Evolutionary conservation across 2,329 filamentous ascomycete species (phyloP), one percentile per base, ranked within the genome.

Genomic region (Aspergillus sp.): DNA sequence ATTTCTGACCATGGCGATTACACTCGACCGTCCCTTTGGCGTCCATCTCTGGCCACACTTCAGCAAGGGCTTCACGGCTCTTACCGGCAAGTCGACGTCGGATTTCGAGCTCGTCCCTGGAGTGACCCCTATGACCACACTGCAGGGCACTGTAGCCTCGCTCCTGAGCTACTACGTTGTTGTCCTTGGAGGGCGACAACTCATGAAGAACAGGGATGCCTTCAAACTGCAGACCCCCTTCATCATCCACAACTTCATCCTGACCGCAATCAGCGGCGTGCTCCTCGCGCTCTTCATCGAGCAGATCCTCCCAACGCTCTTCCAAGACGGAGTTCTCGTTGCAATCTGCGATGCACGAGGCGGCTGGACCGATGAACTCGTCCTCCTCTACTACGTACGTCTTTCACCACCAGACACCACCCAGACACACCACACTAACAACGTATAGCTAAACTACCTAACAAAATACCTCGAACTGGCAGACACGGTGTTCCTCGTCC

Each of bases 381-480:
- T 98, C 63, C 88, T 96, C 66, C 83, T 99, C 64, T 99, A 99
- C 86, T 99, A 98, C 77, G 93, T 98, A 81, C 72, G 92, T 84
- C 5, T 19, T 23, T 5, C 21, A 2, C 46, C 6, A n/a, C 14
- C 11, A 33, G 31, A 11, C 11, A 33, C 31, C 45, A 44, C 1
- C 8, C 27, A 31, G 1, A 3, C 9, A 2, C 3, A 31, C 27
- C 8, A 11, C 7, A 11, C 45, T 50, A 21, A 41, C n/a, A n/a
- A 27, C 21, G 2, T 1, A 11, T 72, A 97, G 93, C 84, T 98
- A 73, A 98, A 96, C 83, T 98, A 98, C 82, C 86, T 97, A 53
- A 98, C 93, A 79, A 98, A 98, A 79, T 98, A 96, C 78, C 85
- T 97, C 66, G 93, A 98, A 79, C 84, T 98, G 65, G 82, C 97